Conservation (phyloP, 208 protist species). For the Borovskyia barvae region DNA sequence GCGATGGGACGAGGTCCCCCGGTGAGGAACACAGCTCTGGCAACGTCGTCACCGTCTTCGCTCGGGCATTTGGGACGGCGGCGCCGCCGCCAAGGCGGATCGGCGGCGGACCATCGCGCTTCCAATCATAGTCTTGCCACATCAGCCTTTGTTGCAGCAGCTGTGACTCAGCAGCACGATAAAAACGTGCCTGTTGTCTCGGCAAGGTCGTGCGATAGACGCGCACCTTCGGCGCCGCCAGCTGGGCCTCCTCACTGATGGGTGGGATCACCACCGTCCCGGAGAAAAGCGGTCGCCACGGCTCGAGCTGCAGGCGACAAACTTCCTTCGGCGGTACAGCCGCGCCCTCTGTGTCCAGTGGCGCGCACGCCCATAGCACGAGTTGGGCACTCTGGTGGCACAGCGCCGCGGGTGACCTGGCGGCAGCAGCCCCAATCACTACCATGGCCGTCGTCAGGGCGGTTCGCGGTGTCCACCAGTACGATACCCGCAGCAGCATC, state of each 20-base stretch:
- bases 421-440: background rate
- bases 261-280: slow-evolving; percentile 11
- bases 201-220: slow-evolving; percentile 1
- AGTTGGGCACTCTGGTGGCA: slow-evolving; percentile 8
- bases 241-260: slow-evolving; percentile 15
- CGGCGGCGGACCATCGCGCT: no score
- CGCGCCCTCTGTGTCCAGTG: background rate
- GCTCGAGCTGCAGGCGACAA: slow-evolving; percentile 15
- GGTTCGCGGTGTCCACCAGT: slow-evolving; percentile 13
- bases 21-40: no score
- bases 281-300: slow-evolving; percentile 16
- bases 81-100: no score
- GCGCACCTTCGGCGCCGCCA: slow-evolving; percentile 5
- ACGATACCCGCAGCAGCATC: slow-evolving; percentile 15
- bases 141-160: background rate
- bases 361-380: slow-evolving; percentile 1
- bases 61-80: no score
- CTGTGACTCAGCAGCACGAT: background rate
- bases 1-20: no score
- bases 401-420: background rate
- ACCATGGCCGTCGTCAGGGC: background rate
- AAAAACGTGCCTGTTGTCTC: slow-evolving; percentile 11
- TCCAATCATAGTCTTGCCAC: no score
- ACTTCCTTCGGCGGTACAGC: background rate
- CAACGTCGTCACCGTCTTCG: no score